Base-by-base conservation (phyloP, 495 filamentous ascomycete genomes). In the Hypoxylon perforatum region DNA sequence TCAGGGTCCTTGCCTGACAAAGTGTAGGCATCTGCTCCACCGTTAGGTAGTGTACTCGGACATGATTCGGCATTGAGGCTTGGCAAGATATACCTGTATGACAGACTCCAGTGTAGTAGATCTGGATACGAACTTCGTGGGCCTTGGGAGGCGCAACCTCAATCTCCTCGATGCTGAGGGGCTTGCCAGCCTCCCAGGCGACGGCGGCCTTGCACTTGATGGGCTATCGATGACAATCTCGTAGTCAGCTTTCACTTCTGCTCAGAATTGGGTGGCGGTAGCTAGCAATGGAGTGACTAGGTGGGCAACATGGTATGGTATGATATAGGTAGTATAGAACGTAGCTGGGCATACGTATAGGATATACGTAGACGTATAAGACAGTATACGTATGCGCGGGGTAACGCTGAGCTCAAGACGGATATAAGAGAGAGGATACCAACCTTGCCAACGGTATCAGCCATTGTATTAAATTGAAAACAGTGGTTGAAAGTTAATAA, bases 1-100 rank as follows among this genome's bases (percentile, higher is more conserved):
- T 99, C 95, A 41, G 96, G 95, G 71, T 99, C 95, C 82, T 97
- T 97, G 62, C 95, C 95, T 17, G 94, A 97, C 60, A 99, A 85
- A 18, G 95, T 99, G 84, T 98, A 99, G 76, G 95, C 95, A 86
- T 99, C 95, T 93, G 59, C 50, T 58, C 60, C 69, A 68, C 38
- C 53, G 46, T 54, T 49, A 45, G 66, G 63, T 54, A 59, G 45
- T 30, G 19, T 48, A 22, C 41, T 73, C 69, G 66, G 55, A 62
- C 45, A 61, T 74, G 71, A 21, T 33, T 74, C 65, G 54, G 64
- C 51, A 50, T 70, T 35, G 55, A 65, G 48, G 46, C 66, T 67
- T 69, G 57, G 70, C 58, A 49, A 54, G 22, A 69, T 81, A 69
- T 79, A 96, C 93, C 93, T 71, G 95, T 99, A 80, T 99, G 95